Evolutionary conservation across 2,329 filamentous ascomycete species (phyloP).

Genomic region (Pseudogymnoascus sp.): DNA sequence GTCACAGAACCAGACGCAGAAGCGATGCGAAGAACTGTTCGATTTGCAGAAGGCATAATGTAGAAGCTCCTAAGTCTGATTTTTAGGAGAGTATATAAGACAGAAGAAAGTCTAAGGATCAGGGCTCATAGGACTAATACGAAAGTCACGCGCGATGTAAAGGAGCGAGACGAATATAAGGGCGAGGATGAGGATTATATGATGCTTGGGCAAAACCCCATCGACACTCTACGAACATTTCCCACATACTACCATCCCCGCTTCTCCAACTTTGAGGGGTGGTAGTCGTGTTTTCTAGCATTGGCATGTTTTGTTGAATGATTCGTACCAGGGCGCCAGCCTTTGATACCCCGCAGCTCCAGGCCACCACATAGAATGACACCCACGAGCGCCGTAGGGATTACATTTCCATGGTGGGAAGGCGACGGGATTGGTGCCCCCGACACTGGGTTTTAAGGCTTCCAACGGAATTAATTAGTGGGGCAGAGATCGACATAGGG

Average conservation of each 20-base stretch:
- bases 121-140: not conserved
- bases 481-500: not conserved
- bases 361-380: not conserved
- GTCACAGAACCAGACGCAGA: conserved; percentile 34
- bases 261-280: not conserved
- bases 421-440: not conserved
- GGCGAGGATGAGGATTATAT: not conserved
- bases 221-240: not conserved
- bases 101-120: not conserved
- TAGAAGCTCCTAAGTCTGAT: not conserved
- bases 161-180: not conserved
- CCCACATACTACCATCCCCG: not conserved
- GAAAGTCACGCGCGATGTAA: not conserved
- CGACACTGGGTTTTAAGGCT: not conserved
- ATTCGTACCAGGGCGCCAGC: not conserved
- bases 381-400: not conserved
- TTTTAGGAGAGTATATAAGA: not conserved
- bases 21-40: not conserved
- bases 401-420: not conserved
- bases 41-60: not conserved
- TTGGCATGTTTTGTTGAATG: not conserved
- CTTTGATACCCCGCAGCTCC: not conserved
- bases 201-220: not conserved
- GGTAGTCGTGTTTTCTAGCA: not conserved
- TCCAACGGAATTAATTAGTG: not conserved